Base-by-base conservation (phyloP, 2,329 filamentous ascomycete genomes). In the Neoascochyta sp. region DNA sequence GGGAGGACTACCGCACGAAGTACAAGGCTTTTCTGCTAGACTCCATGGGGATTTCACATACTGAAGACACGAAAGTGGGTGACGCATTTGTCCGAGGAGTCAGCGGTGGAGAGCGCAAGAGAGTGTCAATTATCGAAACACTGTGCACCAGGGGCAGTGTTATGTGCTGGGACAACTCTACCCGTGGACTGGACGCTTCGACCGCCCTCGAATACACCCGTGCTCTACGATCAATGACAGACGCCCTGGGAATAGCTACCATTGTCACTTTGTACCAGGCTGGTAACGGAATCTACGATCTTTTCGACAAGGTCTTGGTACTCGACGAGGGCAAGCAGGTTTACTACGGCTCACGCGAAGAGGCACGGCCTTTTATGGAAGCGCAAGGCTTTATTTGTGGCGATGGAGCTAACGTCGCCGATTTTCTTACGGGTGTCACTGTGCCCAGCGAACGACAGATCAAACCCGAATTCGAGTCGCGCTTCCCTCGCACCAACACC, bases 361-460 rank as follows among this genome's bases (percentile, higher is more conserved):
- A 69, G 4, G 84, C 83, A 2, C 78, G 73, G 39, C 61, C 63
- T 0, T 88, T 79, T 56, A 86, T 88, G 43, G 75, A 79, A 47
- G 60, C 70, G 7, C 75, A 81, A 54, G 84, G 84, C 12, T 88
- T 86, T 47, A 47, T 77, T 14, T 83, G 75, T 45, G 67, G 69
- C 0, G 70, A 77, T 5, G 74, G 78, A 4, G 75, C 79, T 16
- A 86, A 81, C 1, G 78, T 78, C 0, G 78, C 76, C 1, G 85
- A 90, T 49, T 89, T 86, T 56, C 62, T 89, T n/a, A 88, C 83
- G 0, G 83, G 80, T 4, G 76, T 88, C 36, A 85, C 78, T 2
- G 65, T 63, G 4, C 45, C 68, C 1, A 54, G 55, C 17, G 67
- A 70, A 36, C 58, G 67, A 29, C 34, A 61, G n/a, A 60, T 69